Base-by-base conservation (phyloP, 2,329 filamentous ascomycete species). In the Talaromyces islandicus region DNA sequence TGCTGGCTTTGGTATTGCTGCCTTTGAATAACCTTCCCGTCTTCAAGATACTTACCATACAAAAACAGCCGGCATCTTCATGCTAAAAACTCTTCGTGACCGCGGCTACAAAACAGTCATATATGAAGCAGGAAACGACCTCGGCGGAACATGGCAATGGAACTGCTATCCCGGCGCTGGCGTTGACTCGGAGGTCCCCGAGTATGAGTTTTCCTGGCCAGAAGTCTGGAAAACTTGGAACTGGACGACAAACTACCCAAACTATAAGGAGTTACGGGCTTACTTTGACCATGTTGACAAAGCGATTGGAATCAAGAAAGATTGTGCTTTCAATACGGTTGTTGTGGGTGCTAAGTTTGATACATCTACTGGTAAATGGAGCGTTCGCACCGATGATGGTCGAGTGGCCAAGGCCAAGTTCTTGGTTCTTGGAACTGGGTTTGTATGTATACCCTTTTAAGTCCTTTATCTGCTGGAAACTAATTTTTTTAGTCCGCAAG, bases 121-220 rank as follows among this genome's bases (percentile, higher is more conserved):
- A 24, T 80, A 79, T 61, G 83, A 85, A 64, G 79, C 80, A 2
- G 82, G 79, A 21, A 75, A 74, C 17, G 75, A 78, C 57, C 68
- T 77, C 1, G 81, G 81, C 3, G 82, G 81, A 32, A 79, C 76
- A 0, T 85, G 83, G 83, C 69, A 77, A 51, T 83, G 76, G 78
- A 83, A 83, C 67, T 75, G 75, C 64, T 84, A 83, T 63, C 81
- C 80, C 1, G 81, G 81, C 0, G 76, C 80, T 4, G 69, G 74
- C 0, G 80, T 83, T 4, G 83, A 85, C 68, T 80, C 77, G 0
- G 78, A 82, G 55, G 77, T 81, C 9, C 81, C 81, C 0, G 73
- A 77, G 56, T 85, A 85, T 60, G 77, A 85, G 62, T 80, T 82
- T 61, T 81, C 77, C 2, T 80, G 79, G 66, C 81, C 81, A 1